These are phyloP conservation scores for Myriosclerotinia scirpicola DNA, from an alignment of 2,329 filamentous ascomycete species.

Conservation along the genomic window DNA sequence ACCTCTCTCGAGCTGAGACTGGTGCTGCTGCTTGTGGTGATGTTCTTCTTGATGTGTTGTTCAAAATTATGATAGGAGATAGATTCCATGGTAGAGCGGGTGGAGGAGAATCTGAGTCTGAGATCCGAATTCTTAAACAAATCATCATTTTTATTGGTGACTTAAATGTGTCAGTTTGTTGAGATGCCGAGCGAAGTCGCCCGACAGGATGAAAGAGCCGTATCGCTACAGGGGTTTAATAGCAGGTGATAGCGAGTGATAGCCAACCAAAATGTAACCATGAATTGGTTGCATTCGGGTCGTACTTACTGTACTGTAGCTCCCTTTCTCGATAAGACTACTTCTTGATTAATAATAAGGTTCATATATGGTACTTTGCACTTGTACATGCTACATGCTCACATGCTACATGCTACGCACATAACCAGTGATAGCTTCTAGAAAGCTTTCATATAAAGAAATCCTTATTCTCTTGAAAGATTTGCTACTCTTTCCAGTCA, in stretches of 20 bases:
- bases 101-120: conserved; percentile 16
- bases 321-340: background rate
- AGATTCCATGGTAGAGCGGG: conserved; percentile 16
- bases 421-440: background rate
- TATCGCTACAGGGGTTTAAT: conserved; percentile 12
- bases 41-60: conserved; percentile 23
- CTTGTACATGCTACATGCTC: background rate
- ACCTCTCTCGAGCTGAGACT: background rate
- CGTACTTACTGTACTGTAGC: no score
- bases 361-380: background rate
- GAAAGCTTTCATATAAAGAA: background rate
- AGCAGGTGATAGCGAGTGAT: conserved; percentile 15
- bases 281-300: conserved; percentile 8
- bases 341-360: conserved; percentile 16
- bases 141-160: conserved; percentile 20
- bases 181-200: conserved; percentile 17
- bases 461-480: background rate
- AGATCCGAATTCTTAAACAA: conserved; percentile 10
- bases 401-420: background rate
- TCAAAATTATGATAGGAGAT: conserved; percentile 13
- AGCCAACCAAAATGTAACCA: conserved; percentile 12
- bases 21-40: conserved; percentile 10
- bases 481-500: background rate
- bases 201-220: background rate
- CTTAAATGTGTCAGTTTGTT: conserved; percentile 21